These are phyloP conservation scores for Stephania yunnanensis DNA, from an alignment of 164 flowering plant species.

Conservation along the genomic window DNA sequence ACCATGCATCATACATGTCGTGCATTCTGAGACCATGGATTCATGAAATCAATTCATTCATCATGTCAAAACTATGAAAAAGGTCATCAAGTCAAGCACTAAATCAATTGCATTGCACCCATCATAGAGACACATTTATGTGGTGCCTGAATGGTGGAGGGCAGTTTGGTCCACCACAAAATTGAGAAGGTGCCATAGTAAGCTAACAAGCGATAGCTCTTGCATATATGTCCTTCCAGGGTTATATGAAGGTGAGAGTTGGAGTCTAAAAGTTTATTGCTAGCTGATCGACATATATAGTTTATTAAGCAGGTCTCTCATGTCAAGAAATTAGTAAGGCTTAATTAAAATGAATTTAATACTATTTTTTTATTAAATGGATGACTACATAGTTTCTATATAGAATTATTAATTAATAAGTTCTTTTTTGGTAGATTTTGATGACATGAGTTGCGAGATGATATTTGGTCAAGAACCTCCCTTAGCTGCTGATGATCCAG, in stretches of 20 bases:
- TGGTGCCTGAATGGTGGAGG: neutral
- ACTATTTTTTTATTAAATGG: too few species aligned
- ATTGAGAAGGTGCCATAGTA: too few species aligned
- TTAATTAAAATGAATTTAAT: neutral
- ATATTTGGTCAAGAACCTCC: slow-evolving; percentile 84
- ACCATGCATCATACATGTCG: slow-evolving; percentile 8
- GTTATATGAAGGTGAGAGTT: too few species aligned
- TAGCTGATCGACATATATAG: too few species aligned
- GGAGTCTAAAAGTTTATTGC: neutral
- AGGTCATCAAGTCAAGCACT: neutral
- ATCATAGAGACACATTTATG: neutral
- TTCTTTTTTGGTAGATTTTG: slow-evolving; percentile 65
- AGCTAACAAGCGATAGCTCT: too few species aligned
- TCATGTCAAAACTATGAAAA: neutral
- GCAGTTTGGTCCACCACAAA: neutral
- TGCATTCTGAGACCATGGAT: slow-evolving; percentile 3
- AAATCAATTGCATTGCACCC: neutral
- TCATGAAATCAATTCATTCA: slow-evolving; percentile 19
- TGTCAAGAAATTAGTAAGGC: neutral
- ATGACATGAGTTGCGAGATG: slow-evolving; percentile 97
- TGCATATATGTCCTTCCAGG: too few species aligned
- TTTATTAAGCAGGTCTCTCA: neutral
- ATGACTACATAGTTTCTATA: too few species aligned
- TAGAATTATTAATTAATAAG: too few species aligned
- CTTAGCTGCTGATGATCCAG: slow-evolving; percentile 57